Evolutionary conservation across 192 early-diverging fungal genomes (phyloP), one percentile per base, ranked within the genome.

Genomic region (Coemansia aciculifera): DNA sequence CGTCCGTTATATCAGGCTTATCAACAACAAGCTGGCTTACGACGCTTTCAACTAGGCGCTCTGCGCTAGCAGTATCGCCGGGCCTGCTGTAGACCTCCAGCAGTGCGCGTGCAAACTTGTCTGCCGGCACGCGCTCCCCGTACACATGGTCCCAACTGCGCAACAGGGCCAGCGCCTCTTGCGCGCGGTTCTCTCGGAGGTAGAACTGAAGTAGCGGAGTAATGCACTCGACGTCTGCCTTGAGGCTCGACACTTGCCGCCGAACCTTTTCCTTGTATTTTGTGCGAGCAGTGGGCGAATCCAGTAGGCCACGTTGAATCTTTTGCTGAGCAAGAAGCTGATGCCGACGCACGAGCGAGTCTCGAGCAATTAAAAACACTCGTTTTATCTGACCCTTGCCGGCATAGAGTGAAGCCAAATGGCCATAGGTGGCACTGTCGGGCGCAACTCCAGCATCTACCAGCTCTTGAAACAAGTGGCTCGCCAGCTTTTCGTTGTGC

Each of bases 181-280:
- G 15, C 38, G 76, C 74, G 37, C 62, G 71, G 42, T 59, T 63
- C 38, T 46, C 51, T 37, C 73, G 73, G 0, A 84, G 21, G 38
- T 76, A 84, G 32, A 74, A 62, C 59, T 74, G 74, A 44, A 84
- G 68, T 24, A 84, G 68, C 29, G 81, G 81, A 12, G 68, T 71
- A 48, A 84, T 73, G 43, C 72, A 79, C 44, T 79, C 69, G 21
- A 84, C 68, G 32, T 79, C 81, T 15, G 24, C 56, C 31, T 76
- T 60, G 15, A 83, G 72, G 52, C 71, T 34, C 23, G 52, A 46
- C 13, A 64, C 29, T 44, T 70, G 67, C 21, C 60, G 66, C n/a
- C 19, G 42, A 32, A 71, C 23, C 46, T 34, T 36, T 10, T n/a
- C 48, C 37, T 69, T 71, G 66, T 57, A 64, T 23, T 42, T 40